These are phyloP conservation scores for Ceratobasidium sp. DNA, from an alignment of 1,284 basidiomycete genomes.

Conservation along the genomic window DNA sequence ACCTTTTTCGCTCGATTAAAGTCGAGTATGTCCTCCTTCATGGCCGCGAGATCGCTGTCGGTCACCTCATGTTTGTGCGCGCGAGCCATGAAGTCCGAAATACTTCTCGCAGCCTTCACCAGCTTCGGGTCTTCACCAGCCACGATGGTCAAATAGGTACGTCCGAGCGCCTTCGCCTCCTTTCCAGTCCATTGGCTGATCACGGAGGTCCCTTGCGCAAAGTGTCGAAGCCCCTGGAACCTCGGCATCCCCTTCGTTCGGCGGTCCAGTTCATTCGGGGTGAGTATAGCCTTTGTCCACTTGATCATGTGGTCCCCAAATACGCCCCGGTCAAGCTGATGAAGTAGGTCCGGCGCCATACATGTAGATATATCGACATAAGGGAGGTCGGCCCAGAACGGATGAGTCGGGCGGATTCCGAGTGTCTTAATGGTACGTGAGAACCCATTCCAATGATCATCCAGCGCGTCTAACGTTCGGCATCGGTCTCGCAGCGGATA, in stretches of 20 bases:
- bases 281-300: constrained; percentile 34
- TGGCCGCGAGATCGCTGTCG: constrained; percentile 26
- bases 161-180: constrained; percentile 46
- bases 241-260: constrained; percentile 41
- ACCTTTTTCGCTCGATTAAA: constrained; percentile 51
- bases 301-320: constrained; percentile 53
- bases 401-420: background rate
- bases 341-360: constrained; percentile 56
- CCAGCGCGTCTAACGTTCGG: background rate
- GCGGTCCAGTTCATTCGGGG: constrained; percentile 31
- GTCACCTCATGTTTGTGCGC: constrained; percentile 20
- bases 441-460: constrained; percentile 11
- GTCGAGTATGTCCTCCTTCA: constrained; percentile 43
- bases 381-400: constrained; percentile 6
- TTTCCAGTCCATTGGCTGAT: constrained; percentile 46
- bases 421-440: background rate
- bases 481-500: background rate
- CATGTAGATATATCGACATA: constrained; percentile 42
- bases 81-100: constrained; percentile 59
- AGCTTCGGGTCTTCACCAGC: background rate
- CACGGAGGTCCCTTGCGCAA: constrained; percentile 29
- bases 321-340: constrained; percentile 58
- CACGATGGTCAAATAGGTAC: constrained; percentile 20
- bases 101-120: constrained; percentile 49
- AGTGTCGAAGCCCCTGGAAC: constrained; percentile 21